A percentile compares a stretch with the other conserved stretches of the same genome.
Evolutionary conservation across 2,329 filamentous ascomycete species (phyloP).

Genomic region (Ascochyta clinopodiicola): DNA sequence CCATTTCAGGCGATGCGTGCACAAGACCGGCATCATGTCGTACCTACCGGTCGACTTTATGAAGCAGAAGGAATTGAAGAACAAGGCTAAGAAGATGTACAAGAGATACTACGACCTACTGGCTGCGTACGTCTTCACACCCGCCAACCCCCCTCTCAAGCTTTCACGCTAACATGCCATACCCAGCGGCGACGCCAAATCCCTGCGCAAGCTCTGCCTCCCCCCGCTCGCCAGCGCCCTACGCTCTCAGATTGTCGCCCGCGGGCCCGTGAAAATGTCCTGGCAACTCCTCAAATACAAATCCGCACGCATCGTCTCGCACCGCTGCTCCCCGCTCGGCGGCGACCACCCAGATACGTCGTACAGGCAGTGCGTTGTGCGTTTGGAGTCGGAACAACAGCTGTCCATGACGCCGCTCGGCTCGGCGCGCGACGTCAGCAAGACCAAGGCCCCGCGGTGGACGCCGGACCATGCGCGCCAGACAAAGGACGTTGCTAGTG

Average conservation of each 20-base stretch:
- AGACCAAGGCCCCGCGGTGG: conserved; percentile 1
- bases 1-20: conserved; percentile 21
- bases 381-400: conserved; percentile 31
- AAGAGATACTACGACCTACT: conserved; percentile 67
- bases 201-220: conserved; percentile 58
- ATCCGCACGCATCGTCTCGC: conserved; percentile 61
- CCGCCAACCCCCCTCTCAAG: neutral
- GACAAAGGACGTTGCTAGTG: conserved; percentile 33
- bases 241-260: conserved; percentile 59
- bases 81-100: conserved; percentile 64
- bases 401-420: conserved; percentile 8
- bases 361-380: conserved; percentile 37
- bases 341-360: conserved; percentile 29
- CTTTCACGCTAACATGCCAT: conserved; percentile 8
- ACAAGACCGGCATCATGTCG: conserved; percentile 19
- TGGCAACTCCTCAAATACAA: conserved; percentile 33
- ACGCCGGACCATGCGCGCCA: neutral
- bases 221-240: conserved; percentile 61
- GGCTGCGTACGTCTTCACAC: conserved; percentile 48
- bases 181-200: conserved; percentile 27
- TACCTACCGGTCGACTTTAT: conserved; percentile 23
- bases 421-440: neutral
- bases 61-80: conserved; percentile 18
- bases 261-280: conserved; percentile 58
- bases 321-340: conserved; percentile 59